Evolutionary conservation across 805 yeast species (phyloP).

Genomic region (Lachancea waltii): DNA sequence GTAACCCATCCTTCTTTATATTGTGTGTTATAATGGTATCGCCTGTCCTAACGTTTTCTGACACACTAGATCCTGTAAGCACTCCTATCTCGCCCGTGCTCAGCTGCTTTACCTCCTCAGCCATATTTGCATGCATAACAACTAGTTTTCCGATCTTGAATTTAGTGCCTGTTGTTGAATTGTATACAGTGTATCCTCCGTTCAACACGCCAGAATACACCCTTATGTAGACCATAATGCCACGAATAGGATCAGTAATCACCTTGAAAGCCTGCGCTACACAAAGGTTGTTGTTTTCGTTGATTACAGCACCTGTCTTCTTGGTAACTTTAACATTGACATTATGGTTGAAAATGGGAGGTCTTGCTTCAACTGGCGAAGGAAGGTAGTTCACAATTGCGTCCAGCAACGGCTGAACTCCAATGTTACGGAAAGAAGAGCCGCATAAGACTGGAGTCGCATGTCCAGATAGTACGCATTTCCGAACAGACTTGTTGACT

Average conservation of each 20-base stretch:
- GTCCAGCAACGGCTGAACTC: slow-evolving; percentile 90
- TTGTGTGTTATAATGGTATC: slow-evolving; percentile 75
- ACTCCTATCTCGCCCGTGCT: slow-evolving; percentile 88
- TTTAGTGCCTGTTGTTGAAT: slow-evolving; percentile 63
- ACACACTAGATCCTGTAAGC: slow-evolving; percentile 31
- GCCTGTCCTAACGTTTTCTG: slow-evolving; percentile 73
- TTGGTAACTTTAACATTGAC: slow-evolving; percentile 31
- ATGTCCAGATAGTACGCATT: slow-evolving; percentile 49
- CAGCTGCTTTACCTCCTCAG: slow-evolving; percentile 60
- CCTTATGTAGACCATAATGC: slow-evolving; percentile 77
- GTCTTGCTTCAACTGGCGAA: slow-evolving; percentile 58
- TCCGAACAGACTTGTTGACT: slow-evolving; percentile 55
- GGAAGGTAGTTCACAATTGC: slow-evolving; percentile 76
- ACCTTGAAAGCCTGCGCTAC: slow-evolving; percentile 90
- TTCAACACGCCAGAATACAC: slow-evolving; percentile 77
- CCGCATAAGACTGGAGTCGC: slow-evolving; percentile 87
- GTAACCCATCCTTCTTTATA: slow-evolving; percentile 43
- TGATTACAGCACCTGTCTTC: slow-evolving; percentile 44
- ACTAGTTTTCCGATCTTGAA: slow-evolving; percentile 63
- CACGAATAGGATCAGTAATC: slow-evolving; percentile 74
- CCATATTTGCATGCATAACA: slow-evolving; percentile 82
- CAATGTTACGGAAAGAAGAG: slow-evolving; percentile 84
- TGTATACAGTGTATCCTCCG: slow-evolving; percentile 54
- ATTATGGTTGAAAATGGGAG: slow-evolving; percentile 45
- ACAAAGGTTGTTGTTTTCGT: slow-evolving; percentile 53